Base-by-base conservation (phyloP, 2,329 filamentous ascomycete genomes). In the Xylariaceae sp. region DNA sequence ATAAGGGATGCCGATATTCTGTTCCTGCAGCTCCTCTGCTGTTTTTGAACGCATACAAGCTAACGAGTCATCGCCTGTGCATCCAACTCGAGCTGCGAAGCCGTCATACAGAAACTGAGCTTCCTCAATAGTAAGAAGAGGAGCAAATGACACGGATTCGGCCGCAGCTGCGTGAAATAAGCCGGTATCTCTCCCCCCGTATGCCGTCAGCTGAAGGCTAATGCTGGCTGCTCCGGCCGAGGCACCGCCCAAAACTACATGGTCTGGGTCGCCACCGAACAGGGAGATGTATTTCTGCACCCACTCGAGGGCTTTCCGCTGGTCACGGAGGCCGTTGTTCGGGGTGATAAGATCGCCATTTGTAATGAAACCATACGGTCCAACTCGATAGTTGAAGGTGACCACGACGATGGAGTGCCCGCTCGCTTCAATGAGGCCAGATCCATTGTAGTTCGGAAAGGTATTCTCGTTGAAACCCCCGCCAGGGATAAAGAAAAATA, bases 361-460 rank as follows among this genome's bases (percentile, higher is more conserved):
- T 1, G 84, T 82, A 12, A 93, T 77, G 67, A 92, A 93, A 0
- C 90, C 89, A 62, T 86, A 91, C 0, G 83, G 81, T 0, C 89
- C 89, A 10, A 93, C 88, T 4, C 90, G 85, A 68, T 93, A 92
- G 72, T 91, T 92, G 73, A 90, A 81, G 9, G 80, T 87, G 1
- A 93, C 87, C 0, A 91, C 83, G 0, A 93, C 74, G 21, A 91
- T 86, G 45, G 82, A 78, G 54, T 81, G 74, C 40, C 79, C 77
- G 18, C 83, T 82, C 0, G 85, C 86, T 26, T 77, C 69, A 23
- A 87, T 77, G n/a, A 92, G 71, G 0, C 81, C 83, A 1, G 79
- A 80, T 0, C 83, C 87, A 61, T 90, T 83, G 62, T 82, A 79
- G 57, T 87, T 80, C 1, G 75, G 66, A 53, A 78, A 76, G 1